A percentile compares a stretch with the other conserved stretches of the same genome.
Evolutionary conservation across 768 basidiomycete species (phyloP).

Genomic region (Dendrothele bispora): DNA sequence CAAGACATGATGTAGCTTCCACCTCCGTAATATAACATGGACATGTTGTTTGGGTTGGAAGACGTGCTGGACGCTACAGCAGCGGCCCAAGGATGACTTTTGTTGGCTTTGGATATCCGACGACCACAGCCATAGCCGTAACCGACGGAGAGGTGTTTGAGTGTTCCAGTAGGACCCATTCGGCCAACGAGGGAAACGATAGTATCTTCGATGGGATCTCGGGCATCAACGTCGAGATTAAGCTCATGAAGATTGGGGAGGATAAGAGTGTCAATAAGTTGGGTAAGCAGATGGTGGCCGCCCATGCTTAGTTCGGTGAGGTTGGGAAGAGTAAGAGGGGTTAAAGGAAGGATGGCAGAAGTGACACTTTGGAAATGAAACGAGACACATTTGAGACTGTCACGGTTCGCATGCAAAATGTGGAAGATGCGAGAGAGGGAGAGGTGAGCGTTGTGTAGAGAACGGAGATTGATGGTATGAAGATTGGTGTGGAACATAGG

Average conservation of each 20-base stretch:
- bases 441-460: slow-evolving; percentile 61
- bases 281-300: slow-evolving; percentile 64
- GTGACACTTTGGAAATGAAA: slow-evolving; percentile 64
- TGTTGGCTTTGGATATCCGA: not conserved
- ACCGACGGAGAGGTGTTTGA: slow-evolving; percentile 62
- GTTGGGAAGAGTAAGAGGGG: slow-evolving; percentile 49
- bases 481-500: slow-evolving; percentile 66
- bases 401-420: slow-evolving; percentile 59
- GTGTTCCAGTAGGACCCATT: slow-evolving; percentile 38
- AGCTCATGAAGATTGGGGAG: slow-evolving; percentile 60
- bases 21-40: slow-evolving; percentile 57
- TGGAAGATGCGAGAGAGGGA: slow-evolving; percentile 70
- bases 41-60: slow-evolving; percentile 16
- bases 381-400: slow-evolving; percentile 51
- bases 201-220: slow-evolving; percentile 76
- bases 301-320: slow-evolving; percentile 59
- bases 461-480: slow-evolving; percentile 59
- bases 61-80: not conserved
- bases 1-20: slow-evolving; percentile 63
- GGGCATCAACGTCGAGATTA: slow-evolving; percentile 67
- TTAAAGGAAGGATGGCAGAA: slow-evolving; percentile 62
- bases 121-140: slow-evolving; percentile 41
- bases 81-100: not conserved
- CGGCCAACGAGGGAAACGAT: slow-evolving; percentile 56
- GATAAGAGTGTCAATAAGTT: slow-evolving; percentile 60